Conservation (phyloP, 192 early-diverging fungal genomes). For the Mortierella antarctica region DNA sequence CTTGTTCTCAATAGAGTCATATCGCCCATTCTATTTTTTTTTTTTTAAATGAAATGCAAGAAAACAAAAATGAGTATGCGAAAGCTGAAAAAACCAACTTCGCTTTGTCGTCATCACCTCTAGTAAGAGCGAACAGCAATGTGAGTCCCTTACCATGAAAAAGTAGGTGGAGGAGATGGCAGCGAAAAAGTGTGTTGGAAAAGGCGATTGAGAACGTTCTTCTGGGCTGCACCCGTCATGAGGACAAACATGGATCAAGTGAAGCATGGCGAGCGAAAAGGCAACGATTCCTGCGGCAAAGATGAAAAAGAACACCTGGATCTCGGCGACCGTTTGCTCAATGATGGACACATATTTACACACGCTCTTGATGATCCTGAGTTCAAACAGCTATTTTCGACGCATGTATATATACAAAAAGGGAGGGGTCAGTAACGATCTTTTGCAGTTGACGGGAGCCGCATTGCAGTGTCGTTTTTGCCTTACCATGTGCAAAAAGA, state of each 20-base stretch:
- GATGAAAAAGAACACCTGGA: constrained; percentile 36
- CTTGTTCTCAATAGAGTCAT: constrained; percentile 9
- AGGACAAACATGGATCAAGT: constrained; percentile 5
- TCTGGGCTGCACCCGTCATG: constrained; percentile 1
- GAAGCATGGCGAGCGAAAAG: constrained; percentile 20
- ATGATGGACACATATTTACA: constrained; percentile 27
- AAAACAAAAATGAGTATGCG: background rate
- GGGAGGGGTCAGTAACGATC: background rate
- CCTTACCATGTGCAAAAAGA: constrained; percentile 13
- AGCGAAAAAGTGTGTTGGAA: constrained; percentile 14
- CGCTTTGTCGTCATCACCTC: too few species aligned
- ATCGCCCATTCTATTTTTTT: constrained; percentile 34
- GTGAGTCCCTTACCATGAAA: constrained; percentile 31
- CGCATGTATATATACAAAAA: too few species aligned
- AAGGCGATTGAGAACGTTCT: background rate
- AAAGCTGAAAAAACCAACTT: too few species aligned
- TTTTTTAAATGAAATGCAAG: too few species aligned
- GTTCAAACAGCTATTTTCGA: constrained; percentile 32
- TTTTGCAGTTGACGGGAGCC: background rate
- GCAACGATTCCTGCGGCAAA: constrained; percentile 18
- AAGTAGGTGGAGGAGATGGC: constrained; percentile 30
- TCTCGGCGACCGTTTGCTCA: constrained; percentile 1
- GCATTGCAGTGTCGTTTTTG: background rate
- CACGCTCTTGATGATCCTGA: constrained; percentile 15
- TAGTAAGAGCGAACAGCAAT: background rate